Conservation (phyloP, 2,329 filamentous ascomycete genomes). For the Epichloe brachyelytri region DNA sequence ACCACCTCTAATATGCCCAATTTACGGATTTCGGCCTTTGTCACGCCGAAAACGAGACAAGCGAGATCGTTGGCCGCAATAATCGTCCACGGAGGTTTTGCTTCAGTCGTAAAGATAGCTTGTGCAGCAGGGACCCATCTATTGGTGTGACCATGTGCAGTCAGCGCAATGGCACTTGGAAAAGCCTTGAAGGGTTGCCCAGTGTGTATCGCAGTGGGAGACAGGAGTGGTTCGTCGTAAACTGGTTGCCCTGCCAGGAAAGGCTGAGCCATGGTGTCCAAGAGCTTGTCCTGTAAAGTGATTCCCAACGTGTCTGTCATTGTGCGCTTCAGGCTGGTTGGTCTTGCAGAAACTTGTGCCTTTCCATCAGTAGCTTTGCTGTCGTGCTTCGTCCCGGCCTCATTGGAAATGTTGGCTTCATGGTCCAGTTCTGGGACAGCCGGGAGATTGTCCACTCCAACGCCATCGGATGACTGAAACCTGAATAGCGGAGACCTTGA, state of each 20-base stretch:
- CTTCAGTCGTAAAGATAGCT: slow-evolving; percentile 94
- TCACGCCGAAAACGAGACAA: slow-evolving; percentile 96
- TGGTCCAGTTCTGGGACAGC: slow-evolving; percentile 11
- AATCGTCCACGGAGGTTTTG: slow-evolving; percentile 85
- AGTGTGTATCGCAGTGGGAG: slow-evolving; percentile 29
- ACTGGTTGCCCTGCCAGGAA: slow-evolving; percentile 41
- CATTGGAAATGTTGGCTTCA: slow-evolving; percentile 37
- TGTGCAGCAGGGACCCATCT: slow-evolving; percentile 86
- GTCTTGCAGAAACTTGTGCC: slow-evolving; percentile 44
- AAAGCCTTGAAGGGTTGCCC: slow-evolving; percentile 28
- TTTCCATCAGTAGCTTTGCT: slow-evolving; percentile 30
- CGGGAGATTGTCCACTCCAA: slow-evolving; percentile 8
- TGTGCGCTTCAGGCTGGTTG: slow-evolving; percentile 66
- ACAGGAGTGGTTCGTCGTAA: slow-evolving; percentile 25
- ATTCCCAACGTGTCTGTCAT: slow-evolving; percentile 71
- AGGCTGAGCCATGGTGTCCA: slow-evolving; percentile 75
- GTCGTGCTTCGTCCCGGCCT: slow-evolving; percentile 44
- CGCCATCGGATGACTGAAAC: slow-evolving; percentile 5
- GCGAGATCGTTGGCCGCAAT: slow-evolving; percentile 92
- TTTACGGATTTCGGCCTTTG: slow-evolving; percentile 86
- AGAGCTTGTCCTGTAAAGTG: slow-evolving; percentile 66
- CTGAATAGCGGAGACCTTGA: slow-evolving; percentile 9
- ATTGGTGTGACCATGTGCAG: slow-evolving; percentile 77
- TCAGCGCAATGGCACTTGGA: slow-evolving; percentile 37
- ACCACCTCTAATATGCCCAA: slow-evolving; percentile 94